These are phyloP conservation scores for Nematocida major DNA, from an alignment of 371 early-diverging fungal genomes.

Conservation along the genomic window DNA sequence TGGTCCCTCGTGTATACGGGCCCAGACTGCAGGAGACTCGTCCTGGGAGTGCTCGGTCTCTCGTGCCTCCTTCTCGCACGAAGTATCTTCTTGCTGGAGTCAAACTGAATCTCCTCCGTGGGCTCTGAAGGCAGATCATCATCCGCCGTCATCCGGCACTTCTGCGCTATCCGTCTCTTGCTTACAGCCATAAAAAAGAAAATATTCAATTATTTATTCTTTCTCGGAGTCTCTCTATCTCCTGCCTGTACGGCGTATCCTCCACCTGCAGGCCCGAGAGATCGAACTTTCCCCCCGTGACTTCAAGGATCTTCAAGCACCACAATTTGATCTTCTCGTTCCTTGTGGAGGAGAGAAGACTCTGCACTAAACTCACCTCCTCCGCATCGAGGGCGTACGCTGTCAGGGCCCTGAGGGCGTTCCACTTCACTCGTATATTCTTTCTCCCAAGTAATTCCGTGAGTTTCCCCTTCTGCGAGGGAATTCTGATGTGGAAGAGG, in stretches of 20 bases:
- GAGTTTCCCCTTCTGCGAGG: not conserved
- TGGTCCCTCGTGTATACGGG: constrained; percentile 22
- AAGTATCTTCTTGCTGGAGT: constrained; percentile 39
- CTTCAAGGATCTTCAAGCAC: constrained; percentile 14
- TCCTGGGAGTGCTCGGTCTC: not conserved
- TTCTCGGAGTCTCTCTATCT: not conserved
- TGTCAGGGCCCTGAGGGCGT: constrained; percentile 21
- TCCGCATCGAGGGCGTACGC: not conserved
- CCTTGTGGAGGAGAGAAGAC: not conserved
- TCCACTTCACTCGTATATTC: constrained; percentile 41
- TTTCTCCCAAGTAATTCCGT: not conserved
- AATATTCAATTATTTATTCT: constrained; percentile 18
- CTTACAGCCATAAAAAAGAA: constrained; percentile 50
- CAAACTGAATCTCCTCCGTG: not conserved
- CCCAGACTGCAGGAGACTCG: not conserved
- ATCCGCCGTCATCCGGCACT: constrained; percentile 13
- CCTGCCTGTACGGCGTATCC: not conserved
- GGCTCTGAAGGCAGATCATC: not conserved
- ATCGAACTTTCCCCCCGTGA: not conserved
- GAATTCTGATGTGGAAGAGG: not conserved
- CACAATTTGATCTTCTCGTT: constrained; percentile 34
- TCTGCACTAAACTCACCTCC: not conserved
- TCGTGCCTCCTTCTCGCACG: constrained; percentile 42
- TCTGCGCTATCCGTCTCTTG: constrained; percentile 22
- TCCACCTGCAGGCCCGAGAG: not conserved